Evolutionary conservation across 441 rosid genomes (phyloP), one percentile per base, ranked within the genome.

Genomic region (Erodium moschatum): DNA sequence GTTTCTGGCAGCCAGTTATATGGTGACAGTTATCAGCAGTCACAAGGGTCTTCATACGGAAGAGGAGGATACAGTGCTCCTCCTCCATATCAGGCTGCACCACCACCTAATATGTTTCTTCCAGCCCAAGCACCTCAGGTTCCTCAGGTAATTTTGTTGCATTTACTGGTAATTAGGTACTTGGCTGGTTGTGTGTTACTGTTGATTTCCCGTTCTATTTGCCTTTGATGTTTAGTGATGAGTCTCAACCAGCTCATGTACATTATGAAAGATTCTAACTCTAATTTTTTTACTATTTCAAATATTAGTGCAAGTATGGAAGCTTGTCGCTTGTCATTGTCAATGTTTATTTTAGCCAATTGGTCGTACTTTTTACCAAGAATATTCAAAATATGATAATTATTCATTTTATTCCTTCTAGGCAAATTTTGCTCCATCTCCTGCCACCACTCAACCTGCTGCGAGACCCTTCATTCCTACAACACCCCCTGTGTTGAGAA

Each of bases 391-490:
- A 27, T 61, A 9, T 70, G 72, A 29, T 69, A 70, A 64, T 68
- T 67, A 72, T 65, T 65, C 68, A 61, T 33, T 44, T 52, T 63
- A 60, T 70, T 75, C 42, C 67, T 71, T 82, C 69, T 71, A 92
- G 98, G 74, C 79, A 80, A 82, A 75, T 75, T 89, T 87, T 64
- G 77, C 83, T 72, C 81, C 90, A 69, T 62, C 86, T 56, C 85
- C 86, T 46, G 81, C 69, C 46, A 70, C 74, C 77, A 48, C 82
- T 70, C 92, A 90, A 78, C 88, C 85, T 67, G 68, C 87, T 16
- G 76, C 80, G 52, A 90, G 90, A 83, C 76, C 95, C 15, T 95
- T 95, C 73, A 82, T 87, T 76, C 99, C 99, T 72, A 84, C 96
- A 56, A 83, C 86, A 79, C 87, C 86, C 73, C 81, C 91, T 74